Evolutionary conservation across 345 rosid genomes (phyloP).

Genomic region (Dimocarpus longan): DNA sequence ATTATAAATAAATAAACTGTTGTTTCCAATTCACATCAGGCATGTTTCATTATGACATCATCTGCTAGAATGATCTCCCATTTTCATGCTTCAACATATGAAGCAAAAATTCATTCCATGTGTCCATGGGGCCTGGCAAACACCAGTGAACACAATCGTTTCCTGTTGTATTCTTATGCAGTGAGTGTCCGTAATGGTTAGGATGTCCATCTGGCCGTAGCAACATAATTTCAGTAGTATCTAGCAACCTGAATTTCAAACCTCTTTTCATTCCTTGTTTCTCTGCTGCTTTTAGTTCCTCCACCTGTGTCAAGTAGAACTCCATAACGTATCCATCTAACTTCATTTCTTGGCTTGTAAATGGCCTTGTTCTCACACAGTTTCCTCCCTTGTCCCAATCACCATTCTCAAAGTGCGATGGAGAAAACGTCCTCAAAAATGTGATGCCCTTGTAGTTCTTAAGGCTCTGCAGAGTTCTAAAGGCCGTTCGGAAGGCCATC

Average conservation of each 20-base stretch:
- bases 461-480: slow-evolving; percentile 41
- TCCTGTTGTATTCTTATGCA: slow-evolving; percentile 26
- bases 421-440: slow-evolving; percentile 57
- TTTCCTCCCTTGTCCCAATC: slow-evolving; percentile 73
- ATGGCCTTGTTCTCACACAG: slow-evolving; percentile 57
- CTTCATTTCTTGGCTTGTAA: slow-evolving; percentile 43
- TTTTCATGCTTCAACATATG: slow-evolving; percentile 48
- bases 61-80: not conserved
- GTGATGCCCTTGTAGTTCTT: slow-evolving; percentile 42
- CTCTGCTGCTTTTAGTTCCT: slow-evolving; percentile 46
- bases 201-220: slow-evolving; percentile 75
- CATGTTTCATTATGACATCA: slow-evolving; percentile 11
- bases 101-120: slow-evolving; percentile 74
- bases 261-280: slow-evolving; percentile 42
- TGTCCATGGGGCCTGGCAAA: slow-evolving; percentile 76
- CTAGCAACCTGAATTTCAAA: slow-evolving; percentile 38
- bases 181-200: slow-evolving; percentile 33
- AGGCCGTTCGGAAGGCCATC: slow-evolving; percentile 61
- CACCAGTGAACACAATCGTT: slow-evolving; percentile 90
- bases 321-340: slow-evolving; percentile 46
- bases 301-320: slow-evolving; percentile 45
- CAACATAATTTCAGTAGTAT: slow-evolving; percentile 57
- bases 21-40: slow-evolving; percentile 2
- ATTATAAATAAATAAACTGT: slow-evolving; percentile 4
- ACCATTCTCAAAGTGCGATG: slow-evolving; percentile 65